Conservation (phyloP, 2,329 filamentous ascomycete species). For the Colletotrichum nymphaeae region DNA sequence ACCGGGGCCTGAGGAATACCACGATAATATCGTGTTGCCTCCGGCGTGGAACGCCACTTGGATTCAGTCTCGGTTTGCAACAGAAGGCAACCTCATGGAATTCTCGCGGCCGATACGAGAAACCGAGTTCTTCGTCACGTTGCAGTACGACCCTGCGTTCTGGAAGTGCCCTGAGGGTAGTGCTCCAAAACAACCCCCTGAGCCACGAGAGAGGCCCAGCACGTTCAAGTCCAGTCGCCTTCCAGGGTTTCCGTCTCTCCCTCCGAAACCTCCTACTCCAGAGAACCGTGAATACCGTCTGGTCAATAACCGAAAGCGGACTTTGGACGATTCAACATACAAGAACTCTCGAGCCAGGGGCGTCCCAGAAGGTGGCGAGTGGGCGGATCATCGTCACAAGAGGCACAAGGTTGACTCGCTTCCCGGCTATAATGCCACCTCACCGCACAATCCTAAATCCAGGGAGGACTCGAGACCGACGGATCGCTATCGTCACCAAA, state of each 20-base stretch:
- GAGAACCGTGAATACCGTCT: conserved; percentile 19
- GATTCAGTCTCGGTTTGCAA: conserved; percentile 58
- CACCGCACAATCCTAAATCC: conserved; percentile 4
- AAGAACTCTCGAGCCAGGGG: background rate
- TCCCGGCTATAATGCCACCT: background rate
- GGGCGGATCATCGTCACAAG: conserved; percentile 15
- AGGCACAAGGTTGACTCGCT: conserved; percentile 21
- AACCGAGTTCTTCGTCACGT: conserved; percentile 50
- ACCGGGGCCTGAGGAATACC: conserved; percentile 48
- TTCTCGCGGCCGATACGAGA: conserved; percentile 56
- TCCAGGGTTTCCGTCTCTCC: conserved; percentile 28
- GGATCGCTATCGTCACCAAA: conserved; percentile 21
- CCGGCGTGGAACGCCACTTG: conserved; percentile 55
- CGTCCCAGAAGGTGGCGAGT: conserved; percentile 1
- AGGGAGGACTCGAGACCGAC: conserved; percentile 14
- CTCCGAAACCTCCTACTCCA: conserved; percentile 25
- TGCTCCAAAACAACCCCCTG: background rate
- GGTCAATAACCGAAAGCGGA: conserved; percentile 20
- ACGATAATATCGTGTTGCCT: conserved; percentile 58
- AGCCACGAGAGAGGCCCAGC: conserved; percentile 10
- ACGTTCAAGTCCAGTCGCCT: conserved; percentile 30
- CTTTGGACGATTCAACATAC: conserved; percentile 26
- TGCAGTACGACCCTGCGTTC: conserved; percentile 59
- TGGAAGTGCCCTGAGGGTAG: conserved; percentile 30
- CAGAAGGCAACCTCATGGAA: conserved; percentile 54